Base-by-base conservation (phyloP, 495 filamentous ascomycete genomes). In the Penicillium ucsense region DNA sequence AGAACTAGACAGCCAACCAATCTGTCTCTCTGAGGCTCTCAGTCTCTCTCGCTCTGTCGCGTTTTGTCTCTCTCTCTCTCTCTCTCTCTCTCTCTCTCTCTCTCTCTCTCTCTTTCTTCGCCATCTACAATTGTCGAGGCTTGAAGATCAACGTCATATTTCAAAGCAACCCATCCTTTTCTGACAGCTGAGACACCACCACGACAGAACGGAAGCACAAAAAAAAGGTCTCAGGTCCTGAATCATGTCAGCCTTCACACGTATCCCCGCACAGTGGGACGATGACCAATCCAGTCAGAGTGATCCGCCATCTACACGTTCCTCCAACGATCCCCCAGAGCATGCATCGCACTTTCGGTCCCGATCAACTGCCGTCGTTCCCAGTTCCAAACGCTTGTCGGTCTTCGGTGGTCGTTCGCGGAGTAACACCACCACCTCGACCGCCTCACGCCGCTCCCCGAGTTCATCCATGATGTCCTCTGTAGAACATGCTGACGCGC, bases 391-490 rank as follows among this genome's bases (percentile, higher is more conserved):
- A 56, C 62, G 68, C 20, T 34, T 67, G 10, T 74, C 71, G 0
- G 66, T 72, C 48, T 72, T 74, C 20, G 56, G 59, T 35, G 66
- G 66, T 35, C 67, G 71, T 31, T 68, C 71, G 3, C 55, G 71
- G 48, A 72, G 68, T 52, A 74, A 74, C 36, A 74, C 71, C 12
- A 69, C 68, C 12, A 70, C 59, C 31, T 64, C 68, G 3, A 64
- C 64, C 29, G 66, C 64, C 5, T 68, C 67, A 3, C 63, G 61
- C 35, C 65, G 57, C 29, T 70, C 67, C 12, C 67, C 68, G 7
- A 54, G 56, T 12, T 71, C 66, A 8, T 70, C 70, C 11, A 65
- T 72, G 63, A 64, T 62, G 35, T 71, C 66, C 31, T 50, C 53
- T 28, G 68, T 71, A 37, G 55, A 59, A 36, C 53, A 54, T 0